Evolutionary conservation across 192 early-diverging fungal species (phyloP).

Genomic region (Coemansia umbellata): DNA sequence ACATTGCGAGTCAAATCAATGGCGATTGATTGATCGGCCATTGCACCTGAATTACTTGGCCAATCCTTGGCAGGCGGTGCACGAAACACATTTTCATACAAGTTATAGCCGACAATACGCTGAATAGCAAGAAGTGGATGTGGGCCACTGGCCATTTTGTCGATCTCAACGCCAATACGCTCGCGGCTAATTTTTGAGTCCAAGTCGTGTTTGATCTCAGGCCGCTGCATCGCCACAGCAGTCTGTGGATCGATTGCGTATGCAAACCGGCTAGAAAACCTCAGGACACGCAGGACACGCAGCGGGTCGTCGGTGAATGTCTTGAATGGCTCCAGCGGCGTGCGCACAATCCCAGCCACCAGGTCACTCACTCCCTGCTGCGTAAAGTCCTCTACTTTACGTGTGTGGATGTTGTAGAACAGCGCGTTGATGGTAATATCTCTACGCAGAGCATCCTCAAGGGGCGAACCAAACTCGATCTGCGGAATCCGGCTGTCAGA

Average conservation of each 20-base stretch:
- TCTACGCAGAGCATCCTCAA: conserved; percentile 88
- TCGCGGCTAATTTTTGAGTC: conserved; percentile 85
- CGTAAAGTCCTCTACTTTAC: conserved; percentile 83
- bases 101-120: conserved; percentile 45
- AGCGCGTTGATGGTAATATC: conserved; percentile 98
- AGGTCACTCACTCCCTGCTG: conserved; percentile 74
- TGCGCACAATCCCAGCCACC: conserved; percentile 67
- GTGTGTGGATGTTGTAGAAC: conserved; percentile 92
- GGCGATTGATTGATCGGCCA: not conserved
- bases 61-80: conserved; percentile 7
- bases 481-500: conserved; percentile 78
- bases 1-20: conserved; percentile 8
- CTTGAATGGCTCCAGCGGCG: conserved; percentile 81
- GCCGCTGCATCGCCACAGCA: conserved; percentile 52
- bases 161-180: conserved; percentile 85
- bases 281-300: conserved; percentile 86
- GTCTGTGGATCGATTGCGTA: conserved; percentile 74
- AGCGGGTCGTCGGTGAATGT: conserved; percentile 96
- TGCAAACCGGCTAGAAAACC: conserved; percentile 90
- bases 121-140: conserved; percentile 53
- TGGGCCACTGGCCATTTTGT: conserved; percentile 83
- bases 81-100: conserved; percentile 35
- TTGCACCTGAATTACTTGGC: not conserved
- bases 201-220: conserved; percentile 60
- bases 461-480: conserved; percentile 80